phyloP scores from a whole-genome alignment of 305 asterid species.

The Striga hermonthica region DNA sequence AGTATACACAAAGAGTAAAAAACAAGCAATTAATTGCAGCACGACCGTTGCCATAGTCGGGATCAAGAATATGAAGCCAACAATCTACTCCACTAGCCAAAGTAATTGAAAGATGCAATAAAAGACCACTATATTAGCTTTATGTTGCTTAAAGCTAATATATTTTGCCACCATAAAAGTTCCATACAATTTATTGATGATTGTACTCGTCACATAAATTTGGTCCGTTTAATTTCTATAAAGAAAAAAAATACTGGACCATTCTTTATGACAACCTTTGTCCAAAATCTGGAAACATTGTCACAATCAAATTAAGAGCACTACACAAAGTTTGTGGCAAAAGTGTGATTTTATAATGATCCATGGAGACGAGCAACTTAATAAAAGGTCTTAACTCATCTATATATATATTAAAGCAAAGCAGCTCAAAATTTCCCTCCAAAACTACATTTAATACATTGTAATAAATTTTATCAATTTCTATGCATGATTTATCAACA shows the following conservation, averaged over 20 bases:
- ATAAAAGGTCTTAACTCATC: too few species aligned
- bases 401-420: too few species aligned
- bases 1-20: too few species aligned
- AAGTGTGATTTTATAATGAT: conserved; percentile 15
- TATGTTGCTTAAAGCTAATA: background rate
- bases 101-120: conserved; percentile 7
- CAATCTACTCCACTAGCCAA: background rate
- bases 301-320: conserved; percentile 31
- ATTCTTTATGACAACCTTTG: conserved; percentile 25
- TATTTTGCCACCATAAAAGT: conserved; percentile 5
- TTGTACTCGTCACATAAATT: conserved; percentile 30
- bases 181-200: conserved; percentile 20
- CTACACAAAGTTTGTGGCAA: conserved; percentile 27
- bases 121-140: conserved; percentile 1
- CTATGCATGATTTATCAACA: too few species aligned
- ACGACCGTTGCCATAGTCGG: too few species aligned
- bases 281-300: conserved; percentile 14
- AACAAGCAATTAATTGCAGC: too few species aligned
- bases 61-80: too few species aligned
- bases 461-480: too few species aligned
- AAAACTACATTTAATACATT: too few species aligned
- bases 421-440: too few species aligned
- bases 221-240: conserved; percentile 30
- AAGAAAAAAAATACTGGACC: conserved; percentile 26
- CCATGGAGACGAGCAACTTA: background rate